Evolutionary conservation across 202 grass and related monocot genomes (phyloP), one percentile per base, ranked within the genome.

Genomic region (Thinopyrum obtusiflorum): DNA sequence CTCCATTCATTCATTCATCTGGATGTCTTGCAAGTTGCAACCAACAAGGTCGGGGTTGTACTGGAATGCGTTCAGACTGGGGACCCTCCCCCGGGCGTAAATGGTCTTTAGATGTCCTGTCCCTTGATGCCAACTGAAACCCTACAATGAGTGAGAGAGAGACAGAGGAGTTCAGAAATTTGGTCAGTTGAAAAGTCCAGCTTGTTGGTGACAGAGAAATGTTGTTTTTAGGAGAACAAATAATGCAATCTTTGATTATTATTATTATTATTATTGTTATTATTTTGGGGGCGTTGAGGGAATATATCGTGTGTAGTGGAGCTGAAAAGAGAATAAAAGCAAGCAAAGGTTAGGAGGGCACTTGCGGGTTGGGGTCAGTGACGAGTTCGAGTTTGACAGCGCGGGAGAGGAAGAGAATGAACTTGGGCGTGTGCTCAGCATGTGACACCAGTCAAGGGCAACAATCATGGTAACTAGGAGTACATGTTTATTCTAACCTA

Each of bases 1-100:
- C 46, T 53, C 24, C 77, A 80, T 65, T 59, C 11, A 80, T 86
- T 65, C 77, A 86, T 55, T 59, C 12, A 80, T 86, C 55, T 73
- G 68, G 68, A 51, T 64, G 55, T 5, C 72, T 63, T 71, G 39
- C 77, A 80, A 63, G 53, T 63, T 62, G 39, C 77, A 80, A 49
- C 66, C 53, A 49, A 18, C 20, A 65, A 65, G 0, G 42, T 46
- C 55, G 4, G 11, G 20, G 8, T 1, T 23, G n/a, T 51, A 49
- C 46, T 55, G 47, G 46, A n/a, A 59, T 11, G 40, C 68, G 29
- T 74, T 77, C 55, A 82, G 61, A 23, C 3, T 3, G 37, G 55
- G 81, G 53, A 17, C 68, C 81, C 24, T 37, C 4, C 6, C 18
- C 23, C 68, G 61, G 60, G 78, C 31, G 21, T 65, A 80, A 66